Percentiles rank a stretch among this genome's conserved stretches.
These are phyloP conservation scores for Exophiala lecanii-corni DNA, from an alignment of 2,329 filamentous ascomycete species.

Conservation along the genomic window DNA sequence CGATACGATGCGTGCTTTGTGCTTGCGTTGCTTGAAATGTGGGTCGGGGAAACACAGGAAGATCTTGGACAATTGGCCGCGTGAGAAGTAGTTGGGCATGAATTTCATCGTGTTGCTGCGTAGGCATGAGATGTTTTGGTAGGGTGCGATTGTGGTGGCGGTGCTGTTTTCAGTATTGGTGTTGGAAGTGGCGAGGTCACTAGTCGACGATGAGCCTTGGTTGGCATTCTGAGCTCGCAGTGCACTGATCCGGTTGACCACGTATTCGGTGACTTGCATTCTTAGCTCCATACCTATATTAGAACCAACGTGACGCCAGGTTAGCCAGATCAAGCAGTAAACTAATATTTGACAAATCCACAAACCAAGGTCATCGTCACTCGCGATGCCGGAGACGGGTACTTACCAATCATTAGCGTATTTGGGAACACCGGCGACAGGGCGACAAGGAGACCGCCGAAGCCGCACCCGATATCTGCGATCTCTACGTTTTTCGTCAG, in stretches of 20 bases:
- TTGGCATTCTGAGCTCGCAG: slow-evolving; percentile 52
- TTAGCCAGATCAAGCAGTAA: too few species aligned
- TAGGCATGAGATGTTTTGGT: slow-evolving; percentile 83
- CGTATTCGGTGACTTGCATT: slow-evolving; percentile 81
- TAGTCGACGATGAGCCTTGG: slow-evolving; percentile 20
- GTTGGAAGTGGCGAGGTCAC: too few species aligned
- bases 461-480: slow-evolving; percentile 95
- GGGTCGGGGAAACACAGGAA: slow-evolving; percentile 99
- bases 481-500: slow-evolving; percentile 74
- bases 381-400: neutral
- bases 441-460: slow-evolving; percentile 84
- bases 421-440: slow-evolving; percentile 77
- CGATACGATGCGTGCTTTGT: slow-evolving; percentile 93
- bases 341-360: neutral
- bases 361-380: slow-evolving; percentile 1
- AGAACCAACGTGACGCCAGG: too few species aligned
- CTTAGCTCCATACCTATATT: slow-evolving; percentile 96
- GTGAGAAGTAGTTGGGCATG: slow-evolving; percentile 91
- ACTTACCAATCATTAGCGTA: slow-evolving; percentile 72
- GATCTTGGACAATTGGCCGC: slow-evolving; percentile 76
- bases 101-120: slow-evolving; percentile 99
- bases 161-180: slow-evolving; percentile 8
- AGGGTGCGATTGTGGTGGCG: slow-evolving; percentile 36
- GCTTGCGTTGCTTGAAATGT: slow-evolving; percentile 95
- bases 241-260: slow-evolving; percentile 79